Conservation (phyloP, 2,329 filamentous ascomycete genomes). For the Diaporthe citri region DNA sequence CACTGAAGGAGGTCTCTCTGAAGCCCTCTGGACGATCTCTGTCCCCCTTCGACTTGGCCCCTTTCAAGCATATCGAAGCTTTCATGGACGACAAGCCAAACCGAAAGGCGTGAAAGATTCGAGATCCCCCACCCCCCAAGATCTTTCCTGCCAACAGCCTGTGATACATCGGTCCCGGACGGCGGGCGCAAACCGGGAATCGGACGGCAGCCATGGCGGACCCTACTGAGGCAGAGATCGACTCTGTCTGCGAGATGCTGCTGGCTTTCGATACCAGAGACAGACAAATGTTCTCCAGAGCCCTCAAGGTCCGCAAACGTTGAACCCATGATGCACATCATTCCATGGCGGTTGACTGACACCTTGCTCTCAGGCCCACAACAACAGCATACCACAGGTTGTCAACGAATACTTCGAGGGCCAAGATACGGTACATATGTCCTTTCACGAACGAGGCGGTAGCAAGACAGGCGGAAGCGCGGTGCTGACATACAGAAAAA, state of each 20-base stretch:
- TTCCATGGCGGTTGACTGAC: constrained; percentile 10
- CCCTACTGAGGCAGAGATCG: constrained; percentile 53
- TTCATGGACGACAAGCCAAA: neutral
- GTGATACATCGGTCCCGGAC: neutral
- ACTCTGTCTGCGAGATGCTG: constrained; percentile 57
- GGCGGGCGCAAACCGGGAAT: neutral
- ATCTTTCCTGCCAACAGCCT: neutral
- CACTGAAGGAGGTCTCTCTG: neutral
- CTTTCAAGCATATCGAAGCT: neutral
- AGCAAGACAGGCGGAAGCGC: neutral
- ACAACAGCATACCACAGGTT: constrained; percentile 61
- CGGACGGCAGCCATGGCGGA: constrained; percentile 46
- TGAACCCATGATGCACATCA: too few species aligned
- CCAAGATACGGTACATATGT: constrained; percentile 52
- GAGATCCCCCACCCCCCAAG: neutral
- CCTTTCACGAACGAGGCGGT: neutral
- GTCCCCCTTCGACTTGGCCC: neutral
- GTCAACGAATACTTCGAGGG: constrained; percentile 66
- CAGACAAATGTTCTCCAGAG: constrained; percentile 54
- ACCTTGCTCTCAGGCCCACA: constrained; percentile 53
- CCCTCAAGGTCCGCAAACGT: constrained; percentile 54
- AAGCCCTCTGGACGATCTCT: neutral
- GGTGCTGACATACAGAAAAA: constrained; percentile 27
- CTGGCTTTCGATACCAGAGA: constrained; percentile 53
- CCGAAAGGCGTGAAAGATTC: constrained; percentile 5